Base-by-base conservation (phyloP, 2,329 filamentous ascomycete genomes). In the Byssoonygena ceratinophila region DNA sequence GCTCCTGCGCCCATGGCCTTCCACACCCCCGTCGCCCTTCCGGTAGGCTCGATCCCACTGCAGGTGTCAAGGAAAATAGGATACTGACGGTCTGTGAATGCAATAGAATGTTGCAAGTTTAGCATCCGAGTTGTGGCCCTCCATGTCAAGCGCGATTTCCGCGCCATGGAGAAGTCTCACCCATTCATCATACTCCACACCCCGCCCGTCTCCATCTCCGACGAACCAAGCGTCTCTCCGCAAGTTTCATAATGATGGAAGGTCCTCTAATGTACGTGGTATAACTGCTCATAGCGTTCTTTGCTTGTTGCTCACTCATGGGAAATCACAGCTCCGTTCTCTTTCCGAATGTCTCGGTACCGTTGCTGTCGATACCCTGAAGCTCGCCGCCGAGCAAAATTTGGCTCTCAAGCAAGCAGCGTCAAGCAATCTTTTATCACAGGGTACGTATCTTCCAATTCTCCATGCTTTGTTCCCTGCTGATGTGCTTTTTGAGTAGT, bases 1-100 rank as follows among this genome's bases (percentile, higher is more conserved):
- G 49, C 49, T 51, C 32, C n/a, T 27, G 11, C 16, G 47, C 61
- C 71, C 55, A 78, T 77, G 76, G 74, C 75, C 63, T 75, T 76
- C 60, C 73, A 75, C 64, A 66, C 71, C 59, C 68, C 74, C 58
- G 64, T 73, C 59, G 68, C 68, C 57, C 62, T 73, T 57, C 72
- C 73, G 60, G 75, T 77, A 64, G 60, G 73, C 37, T 57, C 23
- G 5, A 29, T 40, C 37, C 12, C 49, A 37, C 36, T 23, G 32
- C 37, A 39, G n/a, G n/a, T n/a, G n/a, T n/a, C n/a, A n/a, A n/a
- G n/a, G n/a, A n/a, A n/a, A n/a, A n/a, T n/a, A n/a, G 1, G 16
- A 36, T 47, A 40, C n/a, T 43, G 29, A 50, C 34, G 12, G 20
- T 18, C 22, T 23, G 8, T 18, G 14, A 16, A 27, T 12, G 1